Conservation (phyloP, 352 stramenopile genomes). For the Bremia lactucae region DNA sequence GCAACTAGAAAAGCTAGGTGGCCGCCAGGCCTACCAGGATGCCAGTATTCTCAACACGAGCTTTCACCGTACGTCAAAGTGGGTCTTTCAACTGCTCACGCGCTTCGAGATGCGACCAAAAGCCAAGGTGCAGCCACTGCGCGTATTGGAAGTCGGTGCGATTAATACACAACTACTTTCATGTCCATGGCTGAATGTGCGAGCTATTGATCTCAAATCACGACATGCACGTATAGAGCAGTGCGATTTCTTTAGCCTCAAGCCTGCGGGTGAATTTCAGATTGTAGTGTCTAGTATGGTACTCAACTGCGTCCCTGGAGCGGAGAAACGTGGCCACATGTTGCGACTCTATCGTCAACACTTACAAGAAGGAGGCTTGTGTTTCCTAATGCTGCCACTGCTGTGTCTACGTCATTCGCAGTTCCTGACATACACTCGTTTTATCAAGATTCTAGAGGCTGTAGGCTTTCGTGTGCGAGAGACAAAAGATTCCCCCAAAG, state of each 20-base stretch:
- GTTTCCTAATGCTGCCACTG: constrained; percentile 73
- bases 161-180: constrained; percentile 96
- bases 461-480: constrained; percentile 58
- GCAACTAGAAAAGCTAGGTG: constrained; percentile 80
- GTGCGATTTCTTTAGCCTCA: constrained; percentile 86
- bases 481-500: constrained; percentile 70
- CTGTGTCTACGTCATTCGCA: constrained; percentile 66
- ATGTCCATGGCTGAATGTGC: constrained; percentile 86
- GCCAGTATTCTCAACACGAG: constrained; percentile 90
- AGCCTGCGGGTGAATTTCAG: constrained; percentile 64
- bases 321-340: constrained; percentile 70
- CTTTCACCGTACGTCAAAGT: constrained; percentile 93
- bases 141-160: constrained; percentile 83
- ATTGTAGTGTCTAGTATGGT: constrained; percentile 92
- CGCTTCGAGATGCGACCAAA: constrained; percentile 57
- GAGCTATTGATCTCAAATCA: constrained; percentile 92
- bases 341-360: constrained; percentile 53
- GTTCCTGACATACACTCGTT: constrained; percentile 65
- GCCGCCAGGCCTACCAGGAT: constrained; percentile 89
- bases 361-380: constrained; percentile 33
- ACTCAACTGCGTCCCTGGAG: constrained; percentile 93
- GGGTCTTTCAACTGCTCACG: constrained; percentile 88
- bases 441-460: constrained; percentile 53
- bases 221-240: constrained; percentile 86
- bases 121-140: constrained; percentile 49